Conservation (phyloP, 148 eudicot genomes). For the Rhododendron ovatum region DNA sequence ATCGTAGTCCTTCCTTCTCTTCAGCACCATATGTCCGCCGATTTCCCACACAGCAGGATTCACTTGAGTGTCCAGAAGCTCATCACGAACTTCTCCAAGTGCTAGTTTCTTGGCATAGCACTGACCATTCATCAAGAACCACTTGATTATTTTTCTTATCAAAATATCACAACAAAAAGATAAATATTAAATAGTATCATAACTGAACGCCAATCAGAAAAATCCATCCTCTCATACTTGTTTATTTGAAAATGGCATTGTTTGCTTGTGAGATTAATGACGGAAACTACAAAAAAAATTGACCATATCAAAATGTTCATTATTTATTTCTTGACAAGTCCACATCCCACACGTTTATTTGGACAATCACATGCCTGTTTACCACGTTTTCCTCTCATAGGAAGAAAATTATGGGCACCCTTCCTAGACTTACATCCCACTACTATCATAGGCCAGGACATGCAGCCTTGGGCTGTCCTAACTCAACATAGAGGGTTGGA, state of each 20-base stretch:
- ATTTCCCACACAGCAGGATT: slow-evolving; percentile 93
- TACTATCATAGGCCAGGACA: background rate
- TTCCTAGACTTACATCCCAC: background rate
- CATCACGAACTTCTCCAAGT: slow-evolving; percentile 54
- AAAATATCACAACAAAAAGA: background rate
- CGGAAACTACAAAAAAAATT: background rate
- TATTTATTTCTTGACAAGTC: background rate
- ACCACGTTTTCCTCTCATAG: background rate
- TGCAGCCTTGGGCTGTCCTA: background rate
- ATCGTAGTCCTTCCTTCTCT: slow-evolving; percentile 60
- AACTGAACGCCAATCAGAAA: background rate
- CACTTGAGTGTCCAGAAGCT: slow-evolving; percentile 73
- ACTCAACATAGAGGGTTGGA: background rate
- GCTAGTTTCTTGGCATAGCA: slow-evolving; percentile 90
- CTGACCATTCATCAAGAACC: slow-evolving; percentile 28
- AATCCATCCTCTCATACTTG: background rate
- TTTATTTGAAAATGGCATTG: background rate
- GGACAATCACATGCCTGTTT: background rate
- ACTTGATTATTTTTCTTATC: background rate
- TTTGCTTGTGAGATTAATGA: background rate
- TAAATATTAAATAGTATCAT: background rate
- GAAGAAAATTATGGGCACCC: background rate
- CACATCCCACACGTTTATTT: background rate
- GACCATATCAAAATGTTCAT: background rate
- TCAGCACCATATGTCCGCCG: slow-evolving; percentile 77